A percentile compares a stretch with the other conserved stretches of the same genome.
These are phyloP conservation scores for Lasiodiplodia hormozganensis DNA, from an alignment of 2,329 filamentous ascomycete genomes.

Conservation along the genomic window DNA sequence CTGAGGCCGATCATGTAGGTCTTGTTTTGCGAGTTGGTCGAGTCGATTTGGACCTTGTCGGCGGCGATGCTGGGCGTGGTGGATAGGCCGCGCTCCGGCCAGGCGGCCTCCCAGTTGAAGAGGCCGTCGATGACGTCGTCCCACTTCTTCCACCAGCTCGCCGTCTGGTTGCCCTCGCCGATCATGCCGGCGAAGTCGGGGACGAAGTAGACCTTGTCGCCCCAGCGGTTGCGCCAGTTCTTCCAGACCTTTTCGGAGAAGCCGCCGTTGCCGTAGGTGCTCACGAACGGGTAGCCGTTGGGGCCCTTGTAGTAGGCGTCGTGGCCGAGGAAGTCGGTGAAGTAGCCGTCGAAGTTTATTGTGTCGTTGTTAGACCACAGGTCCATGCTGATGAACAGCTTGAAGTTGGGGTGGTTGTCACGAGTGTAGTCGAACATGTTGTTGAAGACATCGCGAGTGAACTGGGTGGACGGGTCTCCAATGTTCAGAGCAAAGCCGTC, in stretches of 20 bases:
- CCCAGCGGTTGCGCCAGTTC: background rate
- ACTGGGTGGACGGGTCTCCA: background rate
- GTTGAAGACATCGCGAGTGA: conserved; percentile 2
- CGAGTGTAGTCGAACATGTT: conserved; percentile 19
- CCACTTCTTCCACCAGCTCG: conserved; percentile 42
- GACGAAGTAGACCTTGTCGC: conserved; percentile 39
- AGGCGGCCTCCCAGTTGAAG: conserved; percentile 49
- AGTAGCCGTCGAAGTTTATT: background rate
- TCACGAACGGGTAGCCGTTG: conserved; percentile 11
- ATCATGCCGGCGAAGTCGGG: conserved; percentile 39
- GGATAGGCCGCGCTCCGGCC: conserved; percentile 36
- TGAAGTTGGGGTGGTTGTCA: conserved; percentile 17
- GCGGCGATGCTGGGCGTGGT: conserved; percentile 33
- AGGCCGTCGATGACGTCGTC: conserved; percentile 43
- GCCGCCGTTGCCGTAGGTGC: conserved; percentile 6
- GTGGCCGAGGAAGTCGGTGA: conserved; percentile 7
- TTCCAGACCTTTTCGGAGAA: background rate
- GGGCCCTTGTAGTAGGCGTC: conserved; percentile 16
- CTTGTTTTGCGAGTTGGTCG: conserved; percentile 37
- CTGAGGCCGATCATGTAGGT: conserved; percentile 43
- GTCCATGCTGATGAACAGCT: conserved; percentile 22
- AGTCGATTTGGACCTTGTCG: conserved; percentile 35
- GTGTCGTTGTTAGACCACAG: conserved; percentile 8
- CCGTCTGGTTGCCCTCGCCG: conserved; percentile 41
- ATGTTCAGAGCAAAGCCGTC: conserved; percentile 13